Percentiles rank a stretch among this genome's conserved stretches.
phyloP scores from a whole-genome alignment of 495 filamentous ascomycete genomes.

The Bacidia gigantensis region DNA sequence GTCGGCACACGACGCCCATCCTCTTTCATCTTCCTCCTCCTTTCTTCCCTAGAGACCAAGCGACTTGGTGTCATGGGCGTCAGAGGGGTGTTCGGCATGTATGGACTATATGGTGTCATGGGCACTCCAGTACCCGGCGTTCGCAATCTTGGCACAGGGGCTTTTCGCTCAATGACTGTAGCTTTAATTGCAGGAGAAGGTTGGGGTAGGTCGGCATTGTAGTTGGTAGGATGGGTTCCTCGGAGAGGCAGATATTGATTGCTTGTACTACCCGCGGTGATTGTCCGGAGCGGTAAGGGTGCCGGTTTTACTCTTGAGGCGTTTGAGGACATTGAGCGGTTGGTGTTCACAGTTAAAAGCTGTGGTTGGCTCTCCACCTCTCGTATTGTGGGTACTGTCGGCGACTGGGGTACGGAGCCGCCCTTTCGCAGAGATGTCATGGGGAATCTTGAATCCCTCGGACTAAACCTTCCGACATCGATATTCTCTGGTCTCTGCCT shows the following conservation, averaged over 20 bases:
- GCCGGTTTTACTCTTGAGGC: constrained; percentile 15
- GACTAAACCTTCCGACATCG: constrained; percentile 16
- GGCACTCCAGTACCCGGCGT: constrained; percentile 63
- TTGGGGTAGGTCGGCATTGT: constrained; percentile 34
- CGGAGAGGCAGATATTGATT: constrained; percentile 21
- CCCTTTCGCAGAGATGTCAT: constrained; percentile 14
- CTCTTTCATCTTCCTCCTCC: constrained; percentile 50
- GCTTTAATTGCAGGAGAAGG: constrained; percentile 50
- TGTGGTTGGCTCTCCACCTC: constrained; percentile 6
- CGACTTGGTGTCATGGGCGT: constrained; percentile 73
- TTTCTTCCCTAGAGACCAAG: constrained; percentile 58
- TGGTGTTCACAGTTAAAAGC: constrained; percentile 1
- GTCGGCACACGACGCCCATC: constrained; percentile 39
- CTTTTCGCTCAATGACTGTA: constrained; percentile 57
- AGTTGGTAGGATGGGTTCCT: constrained; percentile 17
- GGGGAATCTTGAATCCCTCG: constrained; percentile 10
- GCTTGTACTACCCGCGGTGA: constrained; percentile 5
- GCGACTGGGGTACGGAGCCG: constrained; percentile 13
- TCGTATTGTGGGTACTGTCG: constrained; percentile 14
- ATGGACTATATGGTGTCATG: constrained; percentile 69
- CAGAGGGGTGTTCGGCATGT: constrained; percentile 81
- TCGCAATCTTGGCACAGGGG: constrained; percentile 29
- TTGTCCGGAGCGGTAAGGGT: constrained; percentile 15
- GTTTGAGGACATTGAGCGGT: constrained; percentile 9
- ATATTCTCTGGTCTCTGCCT: constrained; percentile 3